Conservation (phyloP, 805 yeast species). For the Myxozyma nipponensis region DNA sequence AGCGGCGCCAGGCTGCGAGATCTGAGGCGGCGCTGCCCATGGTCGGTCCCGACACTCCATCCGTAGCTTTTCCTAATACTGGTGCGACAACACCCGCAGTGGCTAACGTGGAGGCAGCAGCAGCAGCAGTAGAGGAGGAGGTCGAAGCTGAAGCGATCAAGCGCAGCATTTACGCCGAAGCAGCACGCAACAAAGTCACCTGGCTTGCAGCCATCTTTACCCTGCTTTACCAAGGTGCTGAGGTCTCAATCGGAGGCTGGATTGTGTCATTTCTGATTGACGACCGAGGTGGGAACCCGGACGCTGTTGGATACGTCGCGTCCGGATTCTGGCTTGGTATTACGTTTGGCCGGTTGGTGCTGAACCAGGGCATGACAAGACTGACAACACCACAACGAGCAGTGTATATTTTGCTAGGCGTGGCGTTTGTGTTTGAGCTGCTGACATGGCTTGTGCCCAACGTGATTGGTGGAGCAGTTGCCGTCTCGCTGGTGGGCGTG, state of each 20-base stretch:
- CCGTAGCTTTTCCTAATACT: neutral
- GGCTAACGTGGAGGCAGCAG: neutral
- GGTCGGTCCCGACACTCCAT: neutral
- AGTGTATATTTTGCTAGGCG: slow-evolving; percentile 38
- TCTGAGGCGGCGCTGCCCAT: neutral
- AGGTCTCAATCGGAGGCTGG: slow-evolving; percentile 71
- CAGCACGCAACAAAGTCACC: slow-evolving; percentile 3
- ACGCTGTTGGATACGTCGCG: slow-evolving; percentile 56
- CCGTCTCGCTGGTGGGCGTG: slow-evolving; percentile 50
- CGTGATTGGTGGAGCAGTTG: slow-evolving; percentile 45
- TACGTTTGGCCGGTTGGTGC: slow-evolving; percentile 56
- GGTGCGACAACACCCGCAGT: neutral
- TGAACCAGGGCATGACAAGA: slow-evolving; percentile 33
- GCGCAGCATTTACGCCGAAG: slow-evolving; percentile 7
- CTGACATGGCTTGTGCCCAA: slow-evolving; percentile 50
- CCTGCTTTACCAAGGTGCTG: slow-evolving; percentile 65
- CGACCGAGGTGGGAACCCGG: slow-evolving; percentile 47
- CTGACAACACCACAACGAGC: slow-evolving; percentile 30
- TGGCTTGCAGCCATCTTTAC: slow-evolving; percentile 53
- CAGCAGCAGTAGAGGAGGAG: neutral
- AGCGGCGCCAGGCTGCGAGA: neutral
- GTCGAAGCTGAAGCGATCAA: neutral
- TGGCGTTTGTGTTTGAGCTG: slow-evolving; percentile 41
- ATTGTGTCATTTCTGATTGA: slow-evolving; percentile 57
- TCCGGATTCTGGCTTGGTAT: slow-evolving; percentile 72